Evolutionary conservation across 495 filamentous ascomycete genomes (phyloP).

Genomic region (Penicillium canariense): DNA sequence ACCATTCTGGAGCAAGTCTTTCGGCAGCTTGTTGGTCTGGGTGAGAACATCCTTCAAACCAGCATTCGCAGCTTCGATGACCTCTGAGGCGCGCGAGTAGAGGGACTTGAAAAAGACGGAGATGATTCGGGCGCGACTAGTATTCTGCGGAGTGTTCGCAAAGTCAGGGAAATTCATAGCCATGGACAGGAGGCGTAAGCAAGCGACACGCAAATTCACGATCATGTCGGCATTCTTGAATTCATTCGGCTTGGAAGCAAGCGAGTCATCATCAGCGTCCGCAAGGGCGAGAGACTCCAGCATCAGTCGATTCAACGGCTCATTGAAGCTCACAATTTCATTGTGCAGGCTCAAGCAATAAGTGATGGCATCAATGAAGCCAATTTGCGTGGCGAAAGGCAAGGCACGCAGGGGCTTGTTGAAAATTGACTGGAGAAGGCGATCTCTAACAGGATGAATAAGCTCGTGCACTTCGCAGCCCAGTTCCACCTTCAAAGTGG

Average conservation of each 20-base stretch:
- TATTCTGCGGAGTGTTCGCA: slow-evolving; percentile 62
- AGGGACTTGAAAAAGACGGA: slow-evolving; percentile 96
- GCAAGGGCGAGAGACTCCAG: slow-evolving; percentile 90
- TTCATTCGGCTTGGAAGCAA: slow-evolving; percentile 81
- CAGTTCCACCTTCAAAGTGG: slow-evolving; percentile 73
- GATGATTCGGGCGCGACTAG: slow-evolving; percentile 80
- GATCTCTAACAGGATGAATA: slow-evolving; percentile 81
- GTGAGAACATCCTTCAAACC: slow-evolving; percentile 80
- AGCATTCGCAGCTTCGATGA: slow-evolving; percentile 90
- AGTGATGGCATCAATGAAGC: slow-evolving; percentile 94
- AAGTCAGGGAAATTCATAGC: slow-evolving; percentile 93
- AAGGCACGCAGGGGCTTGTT: slow-evolving; percentile 90
- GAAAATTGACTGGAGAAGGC: slow-evolving; percentile 82
- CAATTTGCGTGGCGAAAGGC: slow-evolving; percentile 90
- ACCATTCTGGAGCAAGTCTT: slow-evolving; percentile 91
- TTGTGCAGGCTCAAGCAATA: slow-evolving; percentile 85
- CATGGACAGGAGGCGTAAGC: slow-evolving; percentile 86
- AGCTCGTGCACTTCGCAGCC: slow-evolving; percentile 80
- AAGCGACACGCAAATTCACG: slow-evolving; percentile 87
- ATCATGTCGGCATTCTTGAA: slow-evolving; percentile 89
- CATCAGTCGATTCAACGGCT: slow-evolving; percentile 81
- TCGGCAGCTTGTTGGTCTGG: slow-evolving; percentile 87
- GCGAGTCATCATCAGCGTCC: slow-evolving; percentile 86
- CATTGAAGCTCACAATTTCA: slow-evolving; percentile 85
- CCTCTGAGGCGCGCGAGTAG: slow-evolving; percentile 85